Conservation (phyloP, 73 alveolate genomes). For the Urostyla sp. region DNA sequence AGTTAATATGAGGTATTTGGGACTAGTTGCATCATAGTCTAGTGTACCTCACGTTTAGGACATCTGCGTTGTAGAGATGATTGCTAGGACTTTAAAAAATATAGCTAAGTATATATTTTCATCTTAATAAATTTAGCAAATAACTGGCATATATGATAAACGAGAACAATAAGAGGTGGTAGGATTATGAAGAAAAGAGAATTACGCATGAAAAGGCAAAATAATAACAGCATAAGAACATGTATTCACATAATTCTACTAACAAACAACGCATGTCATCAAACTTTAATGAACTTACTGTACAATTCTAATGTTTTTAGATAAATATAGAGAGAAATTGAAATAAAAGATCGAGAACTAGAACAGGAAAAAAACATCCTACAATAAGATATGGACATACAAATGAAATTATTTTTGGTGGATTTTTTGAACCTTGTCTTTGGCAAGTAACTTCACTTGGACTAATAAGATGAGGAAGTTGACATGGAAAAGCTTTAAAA, state of each 20-base stretch:
- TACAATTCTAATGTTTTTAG: too few species aligned
- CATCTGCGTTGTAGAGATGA: constrained; percentile 87
- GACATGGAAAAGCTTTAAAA: neutral
- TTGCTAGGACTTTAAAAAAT: constrained; percentile 87
- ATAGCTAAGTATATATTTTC: constrained; percentile 58
- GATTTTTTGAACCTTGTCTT: constrained; percentile 67
- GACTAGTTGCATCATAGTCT: constrained; percentile 80
- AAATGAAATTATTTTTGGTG: constrained; percentile 23
- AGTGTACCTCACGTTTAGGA: constrained; percentile 87
- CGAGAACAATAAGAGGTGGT: constrained; percentile 34
- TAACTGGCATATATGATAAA: constrained; percentile 44
- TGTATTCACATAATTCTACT: neutral
- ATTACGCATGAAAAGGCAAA: too few species aligned
- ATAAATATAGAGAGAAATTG: too few species aligned
- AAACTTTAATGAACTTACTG: constrained; percentile 15
- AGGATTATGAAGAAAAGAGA: too few species aligned
- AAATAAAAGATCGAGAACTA: constrained; percentile 29
- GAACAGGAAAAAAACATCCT: constrained; percentile 10
- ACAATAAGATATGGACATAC: constrained; percentile 52
- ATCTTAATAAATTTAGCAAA: constrained; percentile 46
- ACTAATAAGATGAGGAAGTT: too few species aligned
- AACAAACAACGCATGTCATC: constrained; percentile 48
- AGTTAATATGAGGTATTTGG: constrained; percentile 88
- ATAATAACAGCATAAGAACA: constrained; percentile 26
- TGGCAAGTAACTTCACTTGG: too few species aligned